Conservation (phyloP, 2,329 filamentous ascomycete species). For the Trichoderma guizhouense region DNA sequence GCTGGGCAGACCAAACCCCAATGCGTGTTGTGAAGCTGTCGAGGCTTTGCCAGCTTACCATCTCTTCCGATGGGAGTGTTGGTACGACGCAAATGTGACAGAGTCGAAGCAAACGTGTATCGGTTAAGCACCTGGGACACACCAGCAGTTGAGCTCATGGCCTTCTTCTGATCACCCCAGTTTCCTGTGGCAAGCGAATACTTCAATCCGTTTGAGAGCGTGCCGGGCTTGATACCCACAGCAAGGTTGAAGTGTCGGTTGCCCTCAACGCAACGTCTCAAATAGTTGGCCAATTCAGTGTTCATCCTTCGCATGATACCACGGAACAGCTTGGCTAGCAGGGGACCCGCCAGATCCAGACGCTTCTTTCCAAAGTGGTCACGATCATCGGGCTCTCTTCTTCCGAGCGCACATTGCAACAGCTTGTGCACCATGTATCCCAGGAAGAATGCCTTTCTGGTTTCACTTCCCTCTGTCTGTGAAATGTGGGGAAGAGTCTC, state of each 20-base stretch:
- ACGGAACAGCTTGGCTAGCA: slow-evolving; percentile 95
- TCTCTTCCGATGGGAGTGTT: slow-evolving; percentile 98
- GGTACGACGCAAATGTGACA: slow-evolving; percentile 94
- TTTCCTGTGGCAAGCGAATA: slow-evolving; percentile 97
- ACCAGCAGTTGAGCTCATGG: slow-evolving; percentile 88
- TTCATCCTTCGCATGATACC: slow-evolving; percentile 88
- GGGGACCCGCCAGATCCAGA: slow-evolving; percentile 86
- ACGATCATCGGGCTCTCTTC: slow-evolving; percentile 91
- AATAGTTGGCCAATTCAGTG: slow-evolving; percentile 83
- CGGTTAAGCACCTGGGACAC: slow-evolving; percentile 97
- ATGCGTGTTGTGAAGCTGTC: slow-evolving; percentile 96
- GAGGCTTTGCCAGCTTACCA: slow-evolving; percentile 95
- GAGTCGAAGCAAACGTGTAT: slow-evolving; percentile 93
- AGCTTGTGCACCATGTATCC: slow-evolving; percentile 99
- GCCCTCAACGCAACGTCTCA: slow-evolving; percentile 87
- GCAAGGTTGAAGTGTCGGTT: slow-evolving; percentile 87
- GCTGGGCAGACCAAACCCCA: slow-evolving; percentile 97
- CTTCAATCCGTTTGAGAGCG: slow-evolving; percentile 89
- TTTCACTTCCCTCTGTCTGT: slow-evolving; percentile 90
- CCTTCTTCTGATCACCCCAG: slow-evolving; percentile 99
- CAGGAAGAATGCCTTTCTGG: slow-evolving; percentile 93
- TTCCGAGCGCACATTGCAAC: slow-evolving; percentile 86
- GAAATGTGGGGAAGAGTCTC: slow-evolving; percentile 96
- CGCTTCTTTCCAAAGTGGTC: slow-evolving; percentile 99
- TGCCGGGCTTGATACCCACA: slow-evolving; percentile 85